These are phyloP conservation scores for Licmophora abbreviata DNA, from an alignment of 108 stramenopile species.

Conservation along the genomic window DNA sequence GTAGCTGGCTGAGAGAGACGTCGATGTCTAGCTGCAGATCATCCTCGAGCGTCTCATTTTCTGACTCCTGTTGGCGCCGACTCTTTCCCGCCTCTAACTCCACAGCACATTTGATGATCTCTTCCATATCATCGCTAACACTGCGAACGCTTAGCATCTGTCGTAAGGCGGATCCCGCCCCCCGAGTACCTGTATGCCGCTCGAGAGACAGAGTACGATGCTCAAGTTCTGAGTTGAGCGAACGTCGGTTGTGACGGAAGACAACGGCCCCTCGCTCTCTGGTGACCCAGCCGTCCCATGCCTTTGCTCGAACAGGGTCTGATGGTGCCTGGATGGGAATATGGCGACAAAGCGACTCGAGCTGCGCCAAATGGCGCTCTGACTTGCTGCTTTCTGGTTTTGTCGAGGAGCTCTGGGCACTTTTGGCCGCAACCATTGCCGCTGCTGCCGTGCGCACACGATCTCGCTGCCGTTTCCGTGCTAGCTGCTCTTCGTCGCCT, in stretches of 20 bases:
- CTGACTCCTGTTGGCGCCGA: conserved; percentile 43
- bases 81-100: conserved; percentile 81
- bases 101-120: conserved; percentile 73
- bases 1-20: not conserved
- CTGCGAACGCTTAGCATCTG: conserved; percentile 79
- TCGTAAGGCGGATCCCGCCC: conserved; percentile 62
- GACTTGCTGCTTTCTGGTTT: conserved; percentile 39
- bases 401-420: conserved; percentile 19
- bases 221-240: conserved; percentile 41
- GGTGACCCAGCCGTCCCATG: conserved; percentile 73
- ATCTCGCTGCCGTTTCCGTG: conserved; percentile 22
- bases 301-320: conserved; percentile 72
- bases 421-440: conserved; percentile 44
- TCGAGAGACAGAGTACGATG: conserved; percentile 45
- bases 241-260: conserved; percentile 63
- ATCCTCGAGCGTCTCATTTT: not conserved
- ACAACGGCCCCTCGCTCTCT: conserved; percentile 67
- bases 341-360: conserved; percentile 60
- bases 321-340: conserved; percentile 50
- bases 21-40: not conserved
- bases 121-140: conserved; percentile 52
- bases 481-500: conserved; percentile 2
- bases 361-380: conserved; percentile 46
- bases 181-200: conserved; percentile 47
- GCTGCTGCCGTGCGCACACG: conserved; percentile 64